phyloP scores from a whole-genome alignment of 495 filamentous ascomycete genomes.

The Elaphomyces granulatus region DNA sequence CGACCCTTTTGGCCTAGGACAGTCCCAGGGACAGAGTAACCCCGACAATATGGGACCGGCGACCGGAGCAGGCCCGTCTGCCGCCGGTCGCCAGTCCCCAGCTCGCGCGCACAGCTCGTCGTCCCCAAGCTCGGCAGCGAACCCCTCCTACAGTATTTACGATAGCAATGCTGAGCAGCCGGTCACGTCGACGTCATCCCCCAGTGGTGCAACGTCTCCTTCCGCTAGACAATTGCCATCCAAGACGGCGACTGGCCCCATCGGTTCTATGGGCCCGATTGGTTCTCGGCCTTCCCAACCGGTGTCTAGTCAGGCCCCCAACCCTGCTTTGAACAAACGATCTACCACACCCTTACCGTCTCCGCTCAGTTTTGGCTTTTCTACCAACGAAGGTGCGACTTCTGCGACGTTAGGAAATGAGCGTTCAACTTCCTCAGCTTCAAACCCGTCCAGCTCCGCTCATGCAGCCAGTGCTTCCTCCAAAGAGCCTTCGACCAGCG shows the following conservation, averaged over 20 bases:
- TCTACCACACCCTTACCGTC: constrained; percentile 83
- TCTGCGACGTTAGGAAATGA: constrained; percentile 37
- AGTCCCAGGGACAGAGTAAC: constrained; percentile 22
- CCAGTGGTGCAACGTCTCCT: constrained; percentile 76
- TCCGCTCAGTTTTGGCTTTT: constrained; percentile 64
- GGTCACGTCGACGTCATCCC: constrained; percentile 80
- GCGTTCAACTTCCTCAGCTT: constrained; percentile 44
- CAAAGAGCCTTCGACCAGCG: constrained; percentile 19
- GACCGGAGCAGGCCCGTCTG: constrained; percentile 17
- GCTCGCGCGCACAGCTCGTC: constrained; percentile 81
- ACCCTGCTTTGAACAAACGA: constrained; percentile 64
- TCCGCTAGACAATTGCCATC: constrained; percentile 43
- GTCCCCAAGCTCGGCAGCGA: constrained; percentile 54
- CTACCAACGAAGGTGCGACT: constrained; percentile 34
- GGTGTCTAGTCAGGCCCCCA: constrained; percentile 36
- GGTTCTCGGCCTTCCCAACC: constrained; percentile 64
- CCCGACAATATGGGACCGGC: constrained; percentile 21
- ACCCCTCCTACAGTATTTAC: constrained; percentile 41
- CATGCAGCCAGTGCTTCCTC: constrained; percentile 25
- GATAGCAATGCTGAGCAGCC: constrained; percentile 59
- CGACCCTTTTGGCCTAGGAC: constrained; percentile 44
- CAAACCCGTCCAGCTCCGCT: constrained; percentile 37
- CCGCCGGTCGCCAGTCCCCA: constrained; percentile 41
- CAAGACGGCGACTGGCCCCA: constrained; percentile 38
- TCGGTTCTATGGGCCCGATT: constrained; percentile 73